phyloP scores from a whole-genome alignment of 768 basidiomycete species.

The Suillus fuscotomentosus region DNA sequence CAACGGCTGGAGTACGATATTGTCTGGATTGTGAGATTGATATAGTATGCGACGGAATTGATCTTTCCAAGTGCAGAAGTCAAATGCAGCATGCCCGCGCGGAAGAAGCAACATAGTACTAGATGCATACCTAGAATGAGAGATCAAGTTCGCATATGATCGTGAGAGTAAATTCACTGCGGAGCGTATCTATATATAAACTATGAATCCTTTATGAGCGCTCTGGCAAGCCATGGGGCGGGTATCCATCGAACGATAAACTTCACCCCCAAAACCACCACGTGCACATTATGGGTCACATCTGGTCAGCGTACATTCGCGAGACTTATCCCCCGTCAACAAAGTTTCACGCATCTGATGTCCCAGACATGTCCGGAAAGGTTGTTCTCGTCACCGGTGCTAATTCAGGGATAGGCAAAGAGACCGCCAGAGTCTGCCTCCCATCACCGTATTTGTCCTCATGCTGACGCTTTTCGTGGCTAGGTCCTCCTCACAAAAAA shows the following conservation, averaged over 20 bases:
- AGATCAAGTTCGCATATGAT: slow-evolving; percentile 27
- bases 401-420: slow-evolving; percentile 48
- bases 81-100: slow-evolving; percentile 9
- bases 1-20: slow-evolving; percentile 59
- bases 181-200: slow-evolving; percentile 15
- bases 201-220: neutral
- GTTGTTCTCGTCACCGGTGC: slow-evolving; percentile 45
- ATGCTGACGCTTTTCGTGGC: neutral
- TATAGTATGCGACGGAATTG: slow-evolving; percentile 44
- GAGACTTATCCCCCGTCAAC: slow-evolving; percentile 21
- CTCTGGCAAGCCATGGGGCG: neutral
- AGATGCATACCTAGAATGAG: slow-evolving; percentile 1
- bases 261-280: neutral
- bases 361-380: slow-evolving; percentile 34
- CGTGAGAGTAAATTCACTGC: slow-evolving; percentile 18
- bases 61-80: slow-evolving; percentile 4
- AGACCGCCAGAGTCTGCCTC: slow-evolving; percentile 28
- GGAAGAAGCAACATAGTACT: neutral
- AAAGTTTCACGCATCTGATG: slow-evolving; percentile 24
- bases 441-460: neutral
- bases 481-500: slow-evolving; percentile 42
- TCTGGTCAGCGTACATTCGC: slow-evolving; percentile 4
- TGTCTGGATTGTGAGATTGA: slow-evolving; percentile 45
- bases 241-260: too few species aligned
- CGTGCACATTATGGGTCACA: slow-evolving; percentile 7